phyloP scores from a whole-genome alignment of 75 land plant genomes.

The Picea glauca region DNA sequence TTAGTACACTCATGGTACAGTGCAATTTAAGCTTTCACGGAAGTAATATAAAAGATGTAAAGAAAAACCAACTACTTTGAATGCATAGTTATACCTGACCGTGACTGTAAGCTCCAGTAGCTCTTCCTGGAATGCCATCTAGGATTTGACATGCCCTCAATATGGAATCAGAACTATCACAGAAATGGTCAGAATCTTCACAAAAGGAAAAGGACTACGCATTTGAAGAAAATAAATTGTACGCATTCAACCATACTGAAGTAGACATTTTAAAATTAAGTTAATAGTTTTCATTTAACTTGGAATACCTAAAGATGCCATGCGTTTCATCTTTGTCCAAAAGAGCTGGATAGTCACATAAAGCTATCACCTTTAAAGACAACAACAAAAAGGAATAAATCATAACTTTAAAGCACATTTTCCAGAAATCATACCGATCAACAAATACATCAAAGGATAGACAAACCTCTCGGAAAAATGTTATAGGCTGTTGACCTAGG shows the following conservation, averaged over 20 bases:
- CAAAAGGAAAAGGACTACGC: background rate
- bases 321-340: slow-evolving; percentile 85
- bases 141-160: slow-evolving; percentile 76
- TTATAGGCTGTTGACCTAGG: slow-evolving; percentile 93
- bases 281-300: background rate
- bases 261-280: background rate
- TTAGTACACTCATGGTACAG: too few species aligned
- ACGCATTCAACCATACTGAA: too few species aligned
- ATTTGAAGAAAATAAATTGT: too few species aligned
- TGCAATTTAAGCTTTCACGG: too few species aligned
- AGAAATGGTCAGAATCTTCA: slow-evolving; percentile 8
- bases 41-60: too few species aligned
- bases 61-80: background rate
- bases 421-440: too few species aligned
- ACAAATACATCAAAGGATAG: background rate
- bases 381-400: background rate
- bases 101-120: slow-evolving; percentile 98
- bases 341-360: slow-evolving; percentile 91
- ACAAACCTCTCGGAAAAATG: slow-evolving; percentile 93
- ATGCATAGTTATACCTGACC: slow-evolving; percentile 61
- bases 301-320: slow-evolving; percentile 78
- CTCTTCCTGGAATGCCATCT: slow-evolving; percentile 82
- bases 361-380: slow-evolving; percentile 70
- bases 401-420: too few species aligned
- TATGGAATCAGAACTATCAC: slow-evolving; percentile 79